A percentile compares a stretch with the other conserved stretches of the same genome.
Evolutionary conservation across 352 stramenopile species (phyloP).

Genomic region (Globisporangium emineosum): DNA sequence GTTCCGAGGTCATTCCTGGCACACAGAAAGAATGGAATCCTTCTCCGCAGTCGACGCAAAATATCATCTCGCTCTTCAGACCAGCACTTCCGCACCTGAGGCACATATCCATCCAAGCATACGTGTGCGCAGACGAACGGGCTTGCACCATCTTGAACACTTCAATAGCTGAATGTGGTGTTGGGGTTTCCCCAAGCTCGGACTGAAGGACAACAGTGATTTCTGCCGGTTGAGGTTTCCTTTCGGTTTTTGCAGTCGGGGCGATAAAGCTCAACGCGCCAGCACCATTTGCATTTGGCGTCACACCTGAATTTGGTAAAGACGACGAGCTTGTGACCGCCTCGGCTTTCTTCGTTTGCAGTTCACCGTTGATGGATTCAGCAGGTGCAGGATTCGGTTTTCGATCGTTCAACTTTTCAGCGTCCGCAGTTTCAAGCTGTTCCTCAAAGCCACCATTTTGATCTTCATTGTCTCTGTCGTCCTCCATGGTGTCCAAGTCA

Average conservation of each 20-base stretch:
- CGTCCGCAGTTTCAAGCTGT: neutral
- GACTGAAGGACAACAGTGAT: slow-evolving; percentile 44
- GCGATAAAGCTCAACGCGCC: neutral
- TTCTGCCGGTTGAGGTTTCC: slow-evolving; percentile 3
- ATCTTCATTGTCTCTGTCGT: slow-evolving; percentile 21
- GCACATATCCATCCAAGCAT: slow-evolving; percentile 92
- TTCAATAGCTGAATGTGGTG: slow-evolving; percentile 58
- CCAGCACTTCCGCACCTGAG: slow-evolving; percentile 88
- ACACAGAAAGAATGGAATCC: slow-evolving; percentile 93
- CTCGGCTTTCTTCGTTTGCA: neutral
- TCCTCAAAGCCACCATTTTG: neutral
- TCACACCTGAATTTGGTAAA: neutral
- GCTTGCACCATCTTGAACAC: slow-evolving; percentile 78
- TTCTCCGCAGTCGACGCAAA: slow-evolving; percentile 96
- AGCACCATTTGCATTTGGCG: neutral
- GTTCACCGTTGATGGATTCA: neutral
- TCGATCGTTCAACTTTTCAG: neutral
- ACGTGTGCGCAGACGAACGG: slow-evolving; percentile 75
- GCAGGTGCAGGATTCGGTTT: neutral
- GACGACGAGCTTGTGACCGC: slow-evolving; percentile 3
- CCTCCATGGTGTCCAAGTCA: slow-evolving; percentile 20
- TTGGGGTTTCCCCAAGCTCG: slow-evolving; percentile 49
- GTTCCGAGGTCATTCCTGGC: slow-evolving; percentile 32
- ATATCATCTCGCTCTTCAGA: slow-evolving; percentile 81
- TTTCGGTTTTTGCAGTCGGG: neutral